These are phyloP conservation scores for Lanmaoa pseudosensibilis DNA, from an alignment of 768 basidiomycete species.

Conservation along the genomic window DNA sequence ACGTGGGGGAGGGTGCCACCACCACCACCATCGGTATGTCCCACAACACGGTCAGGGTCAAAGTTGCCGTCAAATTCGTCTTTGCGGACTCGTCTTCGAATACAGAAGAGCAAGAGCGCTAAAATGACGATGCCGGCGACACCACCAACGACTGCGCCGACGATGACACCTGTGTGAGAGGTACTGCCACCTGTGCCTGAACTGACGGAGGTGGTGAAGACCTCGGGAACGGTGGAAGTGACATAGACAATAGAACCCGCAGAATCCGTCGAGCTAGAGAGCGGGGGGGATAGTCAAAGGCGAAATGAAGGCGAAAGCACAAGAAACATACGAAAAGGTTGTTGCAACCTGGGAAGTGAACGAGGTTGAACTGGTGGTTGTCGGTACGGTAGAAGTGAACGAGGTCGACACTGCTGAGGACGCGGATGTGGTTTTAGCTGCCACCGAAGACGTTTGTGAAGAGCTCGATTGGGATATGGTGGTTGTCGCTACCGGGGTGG, in stretches of 20 bases:
- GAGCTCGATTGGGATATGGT: slow-evolving; percentile 1
- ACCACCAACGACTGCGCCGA: slow-evolving; percentile 56
- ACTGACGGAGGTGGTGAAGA: slow-evolving; percentile 15
- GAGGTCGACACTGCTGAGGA: background rate
- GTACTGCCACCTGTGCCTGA: background rate
- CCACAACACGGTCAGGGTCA: slow-evolving; percentile 45
- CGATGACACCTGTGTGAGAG: slow-evolving; percentile 42
- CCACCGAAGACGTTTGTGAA: background rate
- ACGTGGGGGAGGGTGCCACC: slow-evolving; percentile 29
- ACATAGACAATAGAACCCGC: slow-evolving; percentile 20
- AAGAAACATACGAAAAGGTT: slow-evolving; percentile 18
- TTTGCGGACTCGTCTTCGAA: slow-evolving; percentile 23
- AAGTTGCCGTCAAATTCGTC: slow-evolving; percentile 53
- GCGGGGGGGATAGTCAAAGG: background rate
- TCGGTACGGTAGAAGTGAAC: background rate
- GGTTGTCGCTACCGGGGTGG: slow-evolving; percentile 1
- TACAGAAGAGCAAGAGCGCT: slow-evolving; percentile 30
- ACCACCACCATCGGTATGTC: slow-evolving; percentile 22
- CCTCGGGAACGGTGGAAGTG: slow-evolving; percentile 19
- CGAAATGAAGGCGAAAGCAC: background rate
- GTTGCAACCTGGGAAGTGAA: slow-evolving; percentile 21
- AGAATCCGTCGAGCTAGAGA: slow-evolving; percentile 23
- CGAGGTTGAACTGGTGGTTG: background rate
- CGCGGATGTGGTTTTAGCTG: background rate
- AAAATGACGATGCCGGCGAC: slow-evolving; percentile 31